Base-by-base conservation (phyloP, 257 asterid genomes). In the Solanum chmielewskii region DNA sequence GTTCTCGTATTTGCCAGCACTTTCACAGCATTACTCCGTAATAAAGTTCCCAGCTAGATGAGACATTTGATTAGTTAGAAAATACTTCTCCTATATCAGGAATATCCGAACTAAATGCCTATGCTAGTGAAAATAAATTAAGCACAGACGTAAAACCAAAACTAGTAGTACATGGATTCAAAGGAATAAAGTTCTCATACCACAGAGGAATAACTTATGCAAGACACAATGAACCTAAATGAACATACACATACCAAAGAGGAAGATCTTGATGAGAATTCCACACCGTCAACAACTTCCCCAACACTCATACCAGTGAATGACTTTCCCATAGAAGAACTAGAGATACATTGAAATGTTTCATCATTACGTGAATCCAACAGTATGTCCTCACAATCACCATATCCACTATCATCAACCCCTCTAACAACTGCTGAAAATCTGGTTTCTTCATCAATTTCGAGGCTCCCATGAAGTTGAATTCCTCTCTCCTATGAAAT, bases 361-460 rank as follows among this genome's bases (percentile, higher is more conserved):
- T 96, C 98, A 90, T 92, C 93, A 89, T 96, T 97, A 88, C 70
- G 88, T 12, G 96, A 87, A 91, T 97, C 95, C 91, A 92, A 85
- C 87, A 90, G 87, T 89, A 90, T 88, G 86, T 94, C 95, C 91
- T 95, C 99, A 62, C 87, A 90, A 81, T 95, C 98, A 45, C 93
- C 96, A 88, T 84, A 93, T 59, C 98, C 99, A 90, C 98, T 92
- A 91, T 95, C 99, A 85, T 96, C 98, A 62, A 90, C 92, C 81
- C 89, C 90, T 88, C 98, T 94, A 80, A 80, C 80, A 85, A 97
- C 99, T 9, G 99, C 94, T 21, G 99, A 96, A 86, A 86, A 96
- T 88, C 96, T 92, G 13, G 98, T 93, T 93, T 96, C 99, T 90
- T 97, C 99, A 86, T 97, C 99, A 86, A 96, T 84, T 75, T 96